A percentile compares a stretch with the other conserved stretches of the same genome.
Evolutionary conservation across 2,329 filamentous ascomycete species (phyloP).

Genomic region (Nigrospora osmanthi): DNA sequence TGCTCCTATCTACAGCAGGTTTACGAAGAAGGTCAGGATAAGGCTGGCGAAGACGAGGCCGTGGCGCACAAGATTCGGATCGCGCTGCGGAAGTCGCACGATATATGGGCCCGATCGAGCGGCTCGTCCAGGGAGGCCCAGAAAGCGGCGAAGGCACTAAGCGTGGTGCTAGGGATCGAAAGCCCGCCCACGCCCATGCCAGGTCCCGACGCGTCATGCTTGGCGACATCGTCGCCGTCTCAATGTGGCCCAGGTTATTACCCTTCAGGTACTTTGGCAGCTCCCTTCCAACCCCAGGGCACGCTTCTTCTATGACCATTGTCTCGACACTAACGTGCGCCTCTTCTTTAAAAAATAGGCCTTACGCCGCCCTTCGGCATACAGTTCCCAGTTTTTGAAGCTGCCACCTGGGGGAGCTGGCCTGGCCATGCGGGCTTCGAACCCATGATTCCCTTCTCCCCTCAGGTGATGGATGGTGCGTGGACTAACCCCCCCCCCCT

Average conservation of each 20-base stretch:
- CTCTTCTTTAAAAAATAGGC: not conserved
- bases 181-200: not conserved
- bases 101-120: slow-evolving; percentile 9
- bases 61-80: slow-evolving; percentile 2
- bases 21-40: not conserved
- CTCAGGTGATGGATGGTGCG: not conserved
- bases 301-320: not conserved
- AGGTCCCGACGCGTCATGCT: not conserved
- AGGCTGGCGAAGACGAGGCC: not conserved
- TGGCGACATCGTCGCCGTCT: not conserved
- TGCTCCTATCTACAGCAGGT: slow-evolving; percentile 32
- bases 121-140: slow-evolving; percentile 11
- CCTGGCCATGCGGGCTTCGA: not conserved
- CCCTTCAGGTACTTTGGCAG: not conserved
- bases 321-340: not conserved
- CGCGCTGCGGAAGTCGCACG: slow-evolving; percentile 7
- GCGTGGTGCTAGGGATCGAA: not conserved
- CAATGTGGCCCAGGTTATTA: not conserved
- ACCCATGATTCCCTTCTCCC: not conserved
- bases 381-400: not conserved
- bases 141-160: slow-evolving; percentile 10
- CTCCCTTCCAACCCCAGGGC: not conserved
- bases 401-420: not conserved
- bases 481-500: too few relatives aligned
- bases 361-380: not conserved